Percentiles rank a stretch among this genome's conserved stretches.
Conservation (phyloP, 2,329 filamentous ascomycete species). For the Hirsutella minnesotensis region DNA sequence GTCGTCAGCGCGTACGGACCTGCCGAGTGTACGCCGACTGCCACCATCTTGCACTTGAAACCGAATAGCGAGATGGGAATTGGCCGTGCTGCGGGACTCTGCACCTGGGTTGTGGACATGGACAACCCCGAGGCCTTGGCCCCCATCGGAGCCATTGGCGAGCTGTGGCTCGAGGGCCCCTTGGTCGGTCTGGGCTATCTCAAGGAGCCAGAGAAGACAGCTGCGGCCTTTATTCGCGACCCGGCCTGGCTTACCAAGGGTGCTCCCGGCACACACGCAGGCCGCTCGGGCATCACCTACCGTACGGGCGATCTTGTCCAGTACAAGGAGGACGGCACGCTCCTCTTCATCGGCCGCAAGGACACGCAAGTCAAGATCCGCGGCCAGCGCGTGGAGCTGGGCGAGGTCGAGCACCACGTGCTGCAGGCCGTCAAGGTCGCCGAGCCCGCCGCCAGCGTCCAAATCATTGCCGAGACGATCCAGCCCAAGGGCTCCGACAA, state of each 20-base stretch:
- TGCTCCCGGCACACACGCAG: conserved; percentile 1
- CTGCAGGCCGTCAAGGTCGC: background rate
- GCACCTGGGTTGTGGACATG: conserved; percentile 4
- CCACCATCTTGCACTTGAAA: background rate
- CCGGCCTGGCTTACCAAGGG: conserved; percentile 1
- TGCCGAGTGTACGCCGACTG: conserved; percentile 8
- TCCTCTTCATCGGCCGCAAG: conserved; percentile 1
- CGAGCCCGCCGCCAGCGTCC: background rate
- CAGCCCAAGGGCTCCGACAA: background rate
- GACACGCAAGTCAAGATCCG: conserved; percentile 7
- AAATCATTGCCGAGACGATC: conserved; percentile 2
- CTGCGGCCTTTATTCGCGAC: background rate
- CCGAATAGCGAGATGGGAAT: conserved; percentile 1
- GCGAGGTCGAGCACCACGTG: conserved; percentile 9
- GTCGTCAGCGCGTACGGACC: conserved; percentile 11
- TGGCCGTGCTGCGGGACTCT: background rate
- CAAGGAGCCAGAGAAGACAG: conserved; percentile 5
- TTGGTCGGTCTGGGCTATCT: conserved; percentile 32
- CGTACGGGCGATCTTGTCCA: conserved; percentile 7
- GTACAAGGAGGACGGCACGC: conserved; percentile 1
- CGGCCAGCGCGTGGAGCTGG: conserved; percentile 11
- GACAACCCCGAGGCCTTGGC: conserved; percentile 1
- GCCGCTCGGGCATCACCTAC: conserved; percentile 2
- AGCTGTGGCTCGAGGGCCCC: conserved; percentile 15
- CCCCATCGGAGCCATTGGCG: conserved; percentile 5